Conservation (phyloP, 192 early-diverging fungal genomes). For the Phlyctochytrium arcticum region DNA sequence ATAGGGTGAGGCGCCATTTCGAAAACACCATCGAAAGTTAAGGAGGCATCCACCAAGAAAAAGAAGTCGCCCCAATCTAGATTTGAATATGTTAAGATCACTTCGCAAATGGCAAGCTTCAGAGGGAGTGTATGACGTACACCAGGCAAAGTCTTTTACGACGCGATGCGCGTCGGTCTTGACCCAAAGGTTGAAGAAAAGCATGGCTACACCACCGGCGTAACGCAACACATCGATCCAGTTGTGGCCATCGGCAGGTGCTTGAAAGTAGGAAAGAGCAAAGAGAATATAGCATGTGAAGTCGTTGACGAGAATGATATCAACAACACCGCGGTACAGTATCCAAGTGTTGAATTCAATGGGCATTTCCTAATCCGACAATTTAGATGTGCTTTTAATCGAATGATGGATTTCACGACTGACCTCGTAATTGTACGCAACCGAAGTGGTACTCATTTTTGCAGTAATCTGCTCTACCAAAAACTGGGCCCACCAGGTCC, state of each 20-base stretch:
- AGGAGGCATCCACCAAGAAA: constrained; percentile 81
- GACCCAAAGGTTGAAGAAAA: constrained; percentile 94
- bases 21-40: constrained; percentile 85
- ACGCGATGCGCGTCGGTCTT: constrained; percentile 92
- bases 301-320: constrained; percentile 91
- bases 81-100: neutral
- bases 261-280: constrained; percentile 74
- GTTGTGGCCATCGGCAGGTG: constrained; percentile 45
- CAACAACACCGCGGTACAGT: constrained; percentile 88
- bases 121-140: constrained; percentile 47
- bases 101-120: neutral
- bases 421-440: constrained; percentile 23
- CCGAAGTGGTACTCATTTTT: constrained; percentile 28
- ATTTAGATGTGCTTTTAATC: neutral
- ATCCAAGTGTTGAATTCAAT: constrained; percentile 97
- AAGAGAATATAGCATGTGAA: constrained; percentile 81
- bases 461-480: constrained; percentile 27
- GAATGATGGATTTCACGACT: neutral
- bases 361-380: constrained; percentile 57
- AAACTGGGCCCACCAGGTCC: constrained; percentile 29
- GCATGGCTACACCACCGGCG: constrained; percentile 70
- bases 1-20: constrained; percentile 98
- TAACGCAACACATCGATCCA: constrained; percentile 63
- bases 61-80: constrained; percentile 99
- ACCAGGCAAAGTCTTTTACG: constrained; percentile 97